Percentiles rank a stretch among this genome's conserved stretches.
Conservation (phyloP, 495 filamentous ascomycete genomes). For the Neurospora sp. region DNA sequence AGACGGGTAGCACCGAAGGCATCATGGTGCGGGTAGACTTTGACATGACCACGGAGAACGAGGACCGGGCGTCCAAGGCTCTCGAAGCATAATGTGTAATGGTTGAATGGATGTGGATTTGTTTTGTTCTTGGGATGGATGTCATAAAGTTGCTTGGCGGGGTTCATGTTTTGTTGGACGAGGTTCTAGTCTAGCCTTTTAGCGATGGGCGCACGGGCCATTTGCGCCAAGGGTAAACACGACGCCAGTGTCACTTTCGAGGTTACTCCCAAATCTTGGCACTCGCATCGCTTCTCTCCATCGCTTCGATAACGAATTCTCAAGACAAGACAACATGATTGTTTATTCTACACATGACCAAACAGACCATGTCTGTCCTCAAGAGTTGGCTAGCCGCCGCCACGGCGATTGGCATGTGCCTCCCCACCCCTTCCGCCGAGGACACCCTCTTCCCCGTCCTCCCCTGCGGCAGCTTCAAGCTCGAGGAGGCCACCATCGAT, state of each 20-base stretch:
- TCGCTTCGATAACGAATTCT: background rate
- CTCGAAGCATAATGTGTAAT: background rate
- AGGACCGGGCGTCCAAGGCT: background rate
- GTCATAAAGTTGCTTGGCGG: background rate
- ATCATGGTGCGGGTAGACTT: slow-evolving; percentile 10
- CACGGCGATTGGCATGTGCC: background rate
- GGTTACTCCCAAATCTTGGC: background rate
- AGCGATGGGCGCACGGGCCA: background rate
- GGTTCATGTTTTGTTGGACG: background rate
- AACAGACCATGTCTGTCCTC: background rate
- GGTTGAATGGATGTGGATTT: background rate
- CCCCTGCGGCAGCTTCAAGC: slow-evolving; percentile 45
- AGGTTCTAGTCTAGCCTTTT: background rate
- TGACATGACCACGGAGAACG: background rate
- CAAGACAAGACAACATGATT: background rate
- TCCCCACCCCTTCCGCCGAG: background rate
- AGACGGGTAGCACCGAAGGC: slow-evolving; percentile 4
- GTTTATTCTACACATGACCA: background rate
- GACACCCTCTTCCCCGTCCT: slow-evolving; percentile 41
- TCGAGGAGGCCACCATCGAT: slow-evolving; percentile 48
- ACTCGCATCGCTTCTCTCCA: background rate
- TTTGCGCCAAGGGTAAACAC: background rate
- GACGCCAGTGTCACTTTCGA: background rate
- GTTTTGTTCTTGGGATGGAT: too few species aligned
- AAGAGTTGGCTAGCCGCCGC: background rate